phyloP scores from a whole-genome alignment of 2,329 filamentous ascomycete genomes.

The Aspergillus sp. region DNA sequence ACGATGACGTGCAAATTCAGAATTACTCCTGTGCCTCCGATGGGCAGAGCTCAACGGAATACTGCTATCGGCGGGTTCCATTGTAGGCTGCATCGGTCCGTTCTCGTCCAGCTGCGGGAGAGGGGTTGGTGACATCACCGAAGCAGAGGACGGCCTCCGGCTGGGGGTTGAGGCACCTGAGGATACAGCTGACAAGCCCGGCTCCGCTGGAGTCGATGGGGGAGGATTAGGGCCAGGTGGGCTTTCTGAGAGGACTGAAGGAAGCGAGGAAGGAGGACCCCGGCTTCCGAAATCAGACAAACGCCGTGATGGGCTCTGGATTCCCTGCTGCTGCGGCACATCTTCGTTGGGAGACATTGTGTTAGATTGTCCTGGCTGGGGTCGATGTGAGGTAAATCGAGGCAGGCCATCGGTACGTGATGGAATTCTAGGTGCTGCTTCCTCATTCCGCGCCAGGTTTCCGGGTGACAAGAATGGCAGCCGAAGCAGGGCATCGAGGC shows the following conservation, averaged over 20 bases:
- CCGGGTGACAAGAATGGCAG: slow-evolving; percentile 44
- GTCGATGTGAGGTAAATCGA: slow-evolving; percentile 52
- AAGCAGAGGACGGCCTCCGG: slow-evolving; percentile 48
- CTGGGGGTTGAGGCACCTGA: slow-evolving; percentile 52
- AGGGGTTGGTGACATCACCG: slow-evolving; percentile 36
- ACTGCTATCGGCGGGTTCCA: slow-evolving; percentile 43
- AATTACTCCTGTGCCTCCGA: slow-evolving; percentile 58
- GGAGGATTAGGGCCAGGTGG: slow-evolving; percentile 59
- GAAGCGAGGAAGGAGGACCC: slow-evolving; percentile 33
- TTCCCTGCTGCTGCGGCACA: slow-evolving; percentile 52
- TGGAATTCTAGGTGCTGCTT: slow-evolving; percentile 49
- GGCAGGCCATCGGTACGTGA: slow-evolving; percentile 55
- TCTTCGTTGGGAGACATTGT: slow-evolving; percentile 52
- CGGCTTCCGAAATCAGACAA: slow-evolving; percentile 30
- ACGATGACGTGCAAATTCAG: slow-evolving; percentile 55
- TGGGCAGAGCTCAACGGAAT: slow-evolving; percentile 43
- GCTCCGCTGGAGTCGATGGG: slow-evolving; percentile 62
- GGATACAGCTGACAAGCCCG: slow-evolving; percentile 53
- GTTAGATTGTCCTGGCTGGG: slow-evolving; percentile 53
- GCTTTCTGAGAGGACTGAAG: slow-evolving; percentile 52
- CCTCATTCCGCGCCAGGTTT: slow-evolving; percentile 39
- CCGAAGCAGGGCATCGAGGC: slow-evolving; percentile 45
- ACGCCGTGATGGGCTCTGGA: slow-evolving; percentile 28
- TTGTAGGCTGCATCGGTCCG: slow-evolving; percentile 31
- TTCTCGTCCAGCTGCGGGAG: slow-evolving; percentile 41